These are phyloP conservation scores for Prosopis cineraria DNA, from an alignment of 306 rosid genomes.

Conservation along the genomic window DNA sequence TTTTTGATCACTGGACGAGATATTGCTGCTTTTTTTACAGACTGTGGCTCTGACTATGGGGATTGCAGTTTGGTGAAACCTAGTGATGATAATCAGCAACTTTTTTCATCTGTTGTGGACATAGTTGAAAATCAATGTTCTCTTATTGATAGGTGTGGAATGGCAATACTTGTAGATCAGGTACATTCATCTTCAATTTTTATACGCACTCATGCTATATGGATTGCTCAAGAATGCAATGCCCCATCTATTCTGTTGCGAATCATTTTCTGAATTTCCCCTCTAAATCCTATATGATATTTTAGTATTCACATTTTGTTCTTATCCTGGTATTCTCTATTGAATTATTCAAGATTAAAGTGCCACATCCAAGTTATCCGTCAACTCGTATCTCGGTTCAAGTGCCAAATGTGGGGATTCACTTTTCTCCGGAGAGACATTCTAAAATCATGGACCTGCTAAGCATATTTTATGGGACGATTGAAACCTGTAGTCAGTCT, in stretches of 20 bases:
- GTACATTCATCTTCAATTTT: constrained; percentile 40
- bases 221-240: no score
- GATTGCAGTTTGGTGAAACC: constrained; percentile 52
- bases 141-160: constrained; percentile 91
- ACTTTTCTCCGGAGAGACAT: constrained; percentile 82
- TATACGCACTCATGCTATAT: not conserved
- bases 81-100: constrained; percentile 34
- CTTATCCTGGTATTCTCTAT: constrained; percentile 21
- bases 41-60: constrained; percentile 67
- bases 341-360: constrained; percentile 49
- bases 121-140: constrained; percentile 56
- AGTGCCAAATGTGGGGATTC: constrained; percentile 44
- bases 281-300: not conserved
- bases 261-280: not conserved
- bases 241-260: not conserved
- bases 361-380: no score
- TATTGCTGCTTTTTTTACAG: constrained; percentile 85
- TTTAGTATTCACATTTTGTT: constrained; percentile 9
- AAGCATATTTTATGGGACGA: constrained; percentile 54
- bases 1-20: constrained; percentile 86
- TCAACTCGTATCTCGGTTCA: no score
- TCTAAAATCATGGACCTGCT: constrained; percentile 72
- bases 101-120: constrained; percentile 35
- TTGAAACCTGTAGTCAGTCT: constrained; percentile 66
- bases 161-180: constrained; percentile 88